These are phyloP conservation scores for Cardiospermum halicacabum DNA, from an alignment of 345 rosid species.

Conservation along the genomic window DNA sequence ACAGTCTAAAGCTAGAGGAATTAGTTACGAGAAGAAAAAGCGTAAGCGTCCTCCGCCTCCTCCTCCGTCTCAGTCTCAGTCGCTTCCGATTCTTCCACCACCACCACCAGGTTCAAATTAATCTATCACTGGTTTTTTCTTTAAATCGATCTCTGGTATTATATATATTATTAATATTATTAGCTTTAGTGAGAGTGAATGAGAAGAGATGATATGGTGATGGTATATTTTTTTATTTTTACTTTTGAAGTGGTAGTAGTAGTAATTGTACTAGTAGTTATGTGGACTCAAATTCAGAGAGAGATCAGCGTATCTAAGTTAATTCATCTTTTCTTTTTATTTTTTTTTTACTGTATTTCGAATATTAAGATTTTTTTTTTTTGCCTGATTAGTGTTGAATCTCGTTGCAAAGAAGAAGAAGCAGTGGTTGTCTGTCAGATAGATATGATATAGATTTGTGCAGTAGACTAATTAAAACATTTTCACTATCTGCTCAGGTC, in stretches of 20 bases:
- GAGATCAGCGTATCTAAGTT: constrained; percentile 19
- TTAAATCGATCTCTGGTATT: too few species aligned
- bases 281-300: constrained; percentile 17
- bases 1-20: constrained; percentile 68
- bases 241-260: constrained; percentile 24
- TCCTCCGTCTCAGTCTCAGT: constrained; percentile 34
- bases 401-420: too few species aligned
- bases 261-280: constrained; percentile 29
- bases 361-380: too few species aligned
- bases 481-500: too few species aligned
- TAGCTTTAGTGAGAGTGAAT: too few species aligned
- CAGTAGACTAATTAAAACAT: too few species aligned
- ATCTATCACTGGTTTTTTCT: too few species aligned
- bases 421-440: too few species aligned
- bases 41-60: constrained; percentile 50
- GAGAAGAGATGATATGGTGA: too few species aligned
- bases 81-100: constrained; percentile 31
- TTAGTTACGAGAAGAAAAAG: constrained; percentile 73
- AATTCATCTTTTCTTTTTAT: background rate
- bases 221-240: background rate
- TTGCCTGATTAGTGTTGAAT: too few species aligned
- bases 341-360: constrained; percentile 19
- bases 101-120: constrained; percentile 37
- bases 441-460: too few species aligned
- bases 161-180: too few species aligned